These are phyloP conservation scores for Rhodomyrtus psidioides DNA, from an alignment of 441 rosid genomes.

Conservation along the genomic window DNA sequence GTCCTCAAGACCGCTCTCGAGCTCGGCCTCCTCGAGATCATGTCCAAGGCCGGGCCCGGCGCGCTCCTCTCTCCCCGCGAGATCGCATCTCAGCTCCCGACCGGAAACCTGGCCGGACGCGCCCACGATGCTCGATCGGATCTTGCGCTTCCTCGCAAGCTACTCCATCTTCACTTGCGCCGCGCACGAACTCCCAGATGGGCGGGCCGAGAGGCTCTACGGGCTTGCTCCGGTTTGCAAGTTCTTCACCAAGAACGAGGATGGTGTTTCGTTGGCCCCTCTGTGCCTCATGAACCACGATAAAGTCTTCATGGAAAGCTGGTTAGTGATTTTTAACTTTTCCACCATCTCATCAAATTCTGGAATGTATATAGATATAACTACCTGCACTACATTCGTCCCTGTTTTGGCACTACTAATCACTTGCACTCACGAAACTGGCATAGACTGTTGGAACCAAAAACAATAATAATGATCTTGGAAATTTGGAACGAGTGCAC, in stretches of 20 bases:
- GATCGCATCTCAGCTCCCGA: conserved; percentile 9
- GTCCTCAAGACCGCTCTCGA: conserved; percentile 18
- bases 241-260: conserved; percentile 11
- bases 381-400: neutral
- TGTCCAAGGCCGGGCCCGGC: neutral
- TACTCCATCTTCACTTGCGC: conserved; percentile 11
- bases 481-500: too few species aligned
- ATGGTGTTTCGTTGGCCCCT: conserved; percentile 21
- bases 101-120: conserved; percentile 14
- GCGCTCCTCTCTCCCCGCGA: neutral
- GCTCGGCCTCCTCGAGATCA: conserved; percentile 15
- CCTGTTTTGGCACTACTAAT: neutral
- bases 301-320: conserved; percentile 14
- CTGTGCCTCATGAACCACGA: conserved; percentile 2
- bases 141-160: conserved; percentile 11
- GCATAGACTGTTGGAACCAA: too few species aligned
- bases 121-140: conserved; percentile 18
- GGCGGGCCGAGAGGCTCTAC: conserved; percentile 16
- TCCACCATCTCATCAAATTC: neutral
- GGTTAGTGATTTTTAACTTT: neutral
- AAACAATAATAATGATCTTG: too few species aligned
- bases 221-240: conserved; percentile 17
- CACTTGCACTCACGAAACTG: neutral
- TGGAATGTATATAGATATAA: neutral
- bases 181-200: neutral